Percentiles rank a stretch among this genome's conserved stretches.
Evolutionary conservation across 108 stramenopile species (phyloP).

Genomic region (Fistulifera solaris): DNA sequence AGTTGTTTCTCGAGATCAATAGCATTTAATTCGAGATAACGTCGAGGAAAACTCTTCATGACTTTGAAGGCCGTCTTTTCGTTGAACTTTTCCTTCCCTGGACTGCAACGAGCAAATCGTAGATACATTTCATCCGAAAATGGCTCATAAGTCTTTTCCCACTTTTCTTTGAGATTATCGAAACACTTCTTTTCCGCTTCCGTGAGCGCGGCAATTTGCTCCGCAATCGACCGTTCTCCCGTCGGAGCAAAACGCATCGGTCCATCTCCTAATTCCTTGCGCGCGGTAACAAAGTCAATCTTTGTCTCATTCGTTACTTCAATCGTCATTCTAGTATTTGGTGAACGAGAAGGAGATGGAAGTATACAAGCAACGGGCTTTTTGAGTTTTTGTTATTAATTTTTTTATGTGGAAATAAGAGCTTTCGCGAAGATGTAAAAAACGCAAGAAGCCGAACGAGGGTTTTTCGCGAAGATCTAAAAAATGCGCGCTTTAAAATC

Average conservation of each 20-base stretch:
- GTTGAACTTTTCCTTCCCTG: conserved; percentile 25
- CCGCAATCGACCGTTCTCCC: conserved; percentile 23
- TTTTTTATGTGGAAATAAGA: too few relatives aligned
- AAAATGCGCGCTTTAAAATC: too few relatives aligned
- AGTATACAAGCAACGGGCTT: too few relatives aligned
- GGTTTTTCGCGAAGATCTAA: too few relatives aligned
- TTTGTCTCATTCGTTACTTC: too few relatives aligned
- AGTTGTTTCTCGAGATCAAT: conserved; percentile 17
- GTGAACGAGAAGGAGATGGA: too few relatives aligned
- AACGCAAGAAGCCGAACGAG: too few relatives aligned
- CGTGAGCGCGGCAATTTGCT: conserved; percentile 22
- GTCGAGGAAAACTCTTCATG: conserved; percentile 32
- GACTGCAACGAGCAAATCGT: conserved; percentile 37
- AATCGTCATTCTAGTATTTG: too few relatives aligned
- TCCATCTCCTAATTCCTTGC: conserved; percentile 12
- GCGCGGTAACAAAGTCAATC: too few relatives aligned
- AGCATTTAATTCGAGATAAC: conserved; percentile 21
- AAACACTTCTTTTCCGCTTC: conserved; percentile 22
- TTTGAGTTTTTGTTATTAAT: too few relatives aligned
- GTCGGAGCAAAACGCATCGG: conserved; percentile 25
- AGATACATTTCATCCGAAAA: conserved; percentile 29
- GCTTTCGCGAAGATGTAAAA: too few relatives aligned
- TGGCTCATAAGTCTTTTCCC: conserved; percentile 12
- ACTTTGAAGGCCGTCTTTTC: conserved; percentile 23
- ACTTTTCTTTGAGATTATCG: conserved; percentile 16